phyloP scores from a whole-genome alignment of 116 monocot species.

The Cymodocea nodosa region DNA sequence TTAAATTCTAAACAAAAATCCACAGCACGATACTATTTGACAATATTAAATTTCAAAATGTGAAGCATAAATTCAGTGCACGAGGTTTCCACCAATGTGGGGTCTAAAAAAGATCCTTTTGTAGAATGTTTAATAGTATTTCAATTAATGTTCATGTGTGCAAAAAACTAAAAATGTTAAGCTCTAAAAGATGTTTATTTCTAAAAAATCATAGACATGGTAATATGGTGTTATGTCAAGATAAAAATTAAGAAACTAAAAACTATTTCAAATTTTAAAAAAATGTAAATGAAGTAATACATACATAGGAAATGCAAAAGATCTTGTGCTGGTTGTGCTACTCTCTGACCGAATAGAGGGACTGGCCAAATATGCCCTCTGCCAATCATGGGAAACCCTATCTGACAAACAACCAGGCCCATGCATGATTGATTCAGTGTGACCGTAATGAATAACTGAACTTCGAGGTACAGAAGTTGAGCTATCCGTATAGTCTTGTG shows the following conservation, averaged over 20 bases:
- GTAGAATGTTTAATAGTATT: too few species aligned
- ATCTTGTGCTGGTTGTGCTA: constrained; percentile 67
- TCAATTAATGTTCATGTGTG: too few species aligned
- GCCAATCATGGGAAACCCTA: constrained; percentile 30
- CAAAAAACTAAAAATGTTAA: too few species aligned
- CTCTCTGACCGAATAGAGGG: constrained; percentile 79
- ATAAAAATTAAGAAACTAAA: neutral
- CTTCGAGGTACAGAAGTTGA: constrained; percentile 12
- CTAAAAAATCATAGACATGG: too few species aligned
- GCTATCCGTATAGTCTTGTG: constrained; percentile 10
- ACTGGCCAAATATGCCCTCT: constrained; percentile 51
- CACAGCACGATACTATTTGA: too few species aligned
- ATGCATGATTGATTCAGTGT: constrained; percentile 20
- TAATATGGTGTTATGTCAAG: neutral
- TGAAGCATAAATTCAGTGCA: too few species aligned
- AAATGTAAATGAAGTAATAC: constrained; percentile 10
- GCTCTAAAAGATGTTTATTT: too few species aligned
- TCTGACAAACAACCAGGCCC: constrained; percentile 24
- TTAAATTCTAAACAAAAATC: too few species aligned
- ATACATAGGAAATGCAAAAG: constrained; percentile 95
- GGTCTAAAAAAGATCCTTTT: too few species aligned
- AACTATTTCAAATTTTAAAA: neutral
- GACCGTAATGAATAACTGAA: constrained; percentile 17
- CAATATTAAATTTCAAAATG: too few species aligned
- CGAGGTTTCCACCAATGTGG: too few species aligned